Percentiles rank a stretch among this genome's conserved stretches.
Evolutionary conservation across 495 filamentous ascomycete genomes (phyloP).

Genomic region (Staphylotrichum longicolle): DNA sequence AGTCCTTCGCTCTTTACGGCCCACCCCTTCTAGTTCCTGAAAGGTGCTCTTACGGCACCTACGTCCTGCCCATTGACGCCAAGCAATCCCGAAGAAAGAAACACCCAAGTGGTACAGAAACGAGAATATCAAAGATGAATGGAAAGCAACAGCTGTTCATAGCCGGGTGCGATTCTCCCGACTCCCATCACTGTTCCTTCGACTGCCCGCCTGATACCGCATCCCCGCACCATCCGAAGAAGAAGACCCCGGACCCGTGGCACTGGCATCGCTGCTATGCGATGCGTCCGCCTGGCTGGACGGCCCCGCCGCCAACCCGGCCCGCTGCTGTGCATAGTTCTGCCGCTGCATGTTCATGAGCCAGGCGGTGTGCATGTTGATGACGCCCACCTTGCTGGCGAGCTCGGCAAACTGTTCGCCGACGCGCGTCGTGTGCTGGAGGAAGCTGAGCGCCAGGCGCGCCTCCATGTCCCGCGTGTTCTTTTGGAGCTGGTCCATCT

Average conservation of each 20-base stretch:
- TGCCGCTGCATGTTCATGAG: constrained; percentile 45
- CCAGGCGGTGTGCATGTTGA: constrained; percentile 56
- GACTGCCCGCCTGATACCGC: neutral
- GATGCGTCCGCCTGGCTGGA: neutral
- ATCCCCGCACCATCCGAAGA: neutral
- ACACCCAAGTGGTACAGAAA: too few relatives aligned
- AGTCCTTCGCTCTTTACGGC: neutral
- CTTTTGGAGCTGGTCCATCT: constrained; percentile 46
- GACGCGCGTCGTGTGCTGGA: constrained; percentile 51
- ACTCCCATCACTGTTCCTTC: constrained; percentile 25
- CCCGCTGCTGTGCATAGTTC: constrained; percentile 22
- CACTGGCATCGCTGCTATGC: neutral
- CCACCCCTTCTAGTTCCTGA: too few relatives aligned
- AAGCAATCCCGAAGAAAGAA: too few relatives aligned
- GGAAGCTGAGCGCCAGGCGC: constrained; percentile 47
- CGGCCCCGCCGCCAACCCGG: constrained; percentile 10
- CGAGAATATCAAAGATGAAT: neutral
- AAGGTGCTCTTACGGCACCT: too few relatives aligned
- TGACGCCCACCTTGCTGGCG: constrained; percentile 48
- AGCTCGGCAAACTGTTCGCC: constrained; percentile 55
- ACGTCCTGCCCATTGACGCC: too few relatives aligned
- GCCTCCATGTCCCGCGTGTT: constrained; percentile 47
- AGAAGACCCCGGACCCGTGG: neutral
- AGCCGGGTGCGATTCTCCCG: constrained; percentile 21
- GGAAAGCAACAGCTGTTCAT: neutral